A percentile compares a stretch with the other conserved stretches of the same genome.
Evolutionary conservation across 306 rosid species (phyloP).

Genomic region (Corylus americana): DNA sequence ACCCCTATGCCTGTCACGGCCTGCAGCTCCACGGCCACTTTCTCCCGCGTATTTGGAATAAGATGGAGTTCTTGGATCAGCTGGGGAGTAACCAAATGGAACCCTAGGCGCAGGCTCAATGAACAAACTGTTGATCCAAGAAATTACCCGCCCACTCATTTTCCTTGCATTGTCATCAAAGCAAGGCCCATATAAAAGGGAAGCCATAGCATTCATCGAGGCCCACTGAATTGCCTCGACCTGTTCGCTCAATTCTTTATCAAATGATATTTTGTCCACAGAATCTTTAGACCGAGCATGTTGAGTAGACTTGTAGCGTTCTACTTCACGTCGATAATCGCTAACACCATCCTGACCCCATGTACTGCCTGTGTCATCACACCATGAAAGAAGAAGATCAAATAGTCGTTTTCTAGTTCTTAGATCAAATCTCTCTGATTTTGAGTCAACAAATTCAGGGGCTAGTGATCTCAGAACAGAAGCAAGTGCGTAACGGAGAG

Average conservation of each 20-base stretch:
- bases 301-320: slow-evolving; percentile 97
- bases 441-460: slow-evolving; percentile 97
- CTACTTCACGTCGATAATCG: slow-evolving; percentile 97
- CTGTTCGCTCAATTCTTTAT: slow-evolving; percentile 95
- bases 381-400: slow-evolving; percentile 96
- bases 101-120: slow-evolving; percentile 91
- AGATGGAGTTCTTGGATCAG: slow-evolving; percentile 98
- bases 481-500: slow-evolving; percentile 95
- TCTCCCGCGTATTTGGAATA: slow-evolving; percentile 83
- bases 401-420: slow-evolving; percentile 91
- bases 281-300: slow-evolving; percentile 97
- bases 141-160: slow-evolving; percentile 97
- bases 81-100: slow-evolving; percentile 97
- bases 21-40: slow-evolving; percentile 76
- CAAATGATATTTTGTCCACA: slow-evolving; percentile 90
- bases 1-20: slow-evolving; percentile 94
- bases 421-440: slow-evolving; percentile 86
- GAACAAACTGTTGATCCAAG: slow-evolving; percentile 96
- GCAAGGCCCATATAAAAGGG: slow-evolving; percentile 96
- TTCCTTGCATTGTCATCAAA: slow-evolving; percentile 99
- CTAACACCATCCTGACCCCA: slow-evolving; percentile 88
- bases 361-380: slow-evolving; percentile 76
- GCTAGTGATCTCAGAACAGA: slow-evolving; percentile 94
- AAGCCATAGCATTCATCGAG: slow-evolving; percentile 97
- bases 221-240: slow-evolving; percentile 99